Percentiles rank a stretch among this genome's conserved stretches.
Evolutionary conservation across 495 filamentous ascomycete genomes (phyloP).

Genomic region (Cercophora scortea): DNA sequence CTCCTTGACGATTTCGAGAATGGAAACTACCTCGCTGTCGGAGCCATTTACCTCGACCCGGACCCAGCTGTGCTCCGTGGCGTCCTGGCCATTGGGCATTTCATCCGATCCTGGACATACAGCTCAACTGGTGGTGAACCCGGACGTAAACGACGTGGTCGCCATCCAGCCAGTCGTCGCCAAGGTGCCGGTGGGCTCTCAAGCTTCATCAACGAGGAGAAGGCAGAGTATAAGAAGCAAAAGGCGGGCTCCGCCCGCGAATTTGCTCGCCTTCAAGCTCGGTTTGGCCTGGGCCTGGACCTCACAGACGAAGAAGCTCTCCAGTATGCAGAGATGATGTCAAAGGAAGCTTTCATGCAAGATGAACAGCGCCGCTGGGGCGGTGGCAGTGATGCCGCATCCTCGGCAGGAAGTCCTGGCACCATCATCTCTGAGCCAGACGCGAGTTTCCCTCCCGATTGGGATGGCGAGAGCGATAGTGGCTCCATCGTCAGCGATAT

Average conservation of each 20-base stretch:
- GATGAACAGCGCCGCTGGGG: slow-evolving; percentile 52
- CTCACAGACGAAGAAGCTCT: slow-evolving; percentile 83
- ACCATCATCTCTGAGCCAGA: slow-evolving; percentile 45
- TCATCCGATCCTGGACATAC: slow-evolving; percentile 89
- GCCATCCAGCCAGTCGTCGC: slow-evolving; percentile 31
- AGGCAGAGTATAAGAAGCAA: slow-evolving; percentile 72
- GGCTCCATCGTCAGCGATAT: too few relatives aligned
- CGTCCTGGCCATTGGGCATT: slow-evolving; percentile 77
- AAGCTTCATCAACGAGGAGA: slow-evolving; percentile 77
- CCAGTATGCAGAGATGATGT: slow-evolving; percentile 81
- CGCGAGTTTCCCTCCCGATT: slow-evolving; percentile 27
- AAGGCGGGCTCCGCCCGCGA: slow-evolving; percentile 43
- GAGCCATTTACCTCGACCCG: slow-evolving; percentile 80
- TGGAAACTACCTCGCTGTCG: slow-evolving; percentile 74
- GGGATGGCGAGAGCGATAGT: slow-evolving; percentile 43
- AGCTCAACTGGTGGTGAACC: slow-evolving; percentile 51
- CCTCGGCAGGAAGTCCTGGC: slow-evolving; percentile 33
- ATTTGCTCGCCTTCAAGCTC: slow-evolving; percentile 60
- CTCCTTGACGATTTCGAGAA: slow-evolving; percentile 26
- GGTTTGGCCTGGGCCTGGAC: slow-evolving; percentile 77
- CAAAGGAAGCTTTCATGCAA: slow-evolving; percentile 62
- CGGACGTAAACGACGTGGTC: slow-evolving; percentile 38
- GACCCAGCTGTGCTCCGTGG: slow-evolving; percentile 88
- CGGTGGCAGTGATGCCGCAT: slow-evolving; percentile 45
- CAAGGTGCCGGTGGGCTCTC: slow-evolving; percentile 30